These are phyloP conservation scores for Falciphora oryzae DNA, from an alignment of 2,329 filamentous ascomycete genomes.

Conservation along the genomic window DNA sequence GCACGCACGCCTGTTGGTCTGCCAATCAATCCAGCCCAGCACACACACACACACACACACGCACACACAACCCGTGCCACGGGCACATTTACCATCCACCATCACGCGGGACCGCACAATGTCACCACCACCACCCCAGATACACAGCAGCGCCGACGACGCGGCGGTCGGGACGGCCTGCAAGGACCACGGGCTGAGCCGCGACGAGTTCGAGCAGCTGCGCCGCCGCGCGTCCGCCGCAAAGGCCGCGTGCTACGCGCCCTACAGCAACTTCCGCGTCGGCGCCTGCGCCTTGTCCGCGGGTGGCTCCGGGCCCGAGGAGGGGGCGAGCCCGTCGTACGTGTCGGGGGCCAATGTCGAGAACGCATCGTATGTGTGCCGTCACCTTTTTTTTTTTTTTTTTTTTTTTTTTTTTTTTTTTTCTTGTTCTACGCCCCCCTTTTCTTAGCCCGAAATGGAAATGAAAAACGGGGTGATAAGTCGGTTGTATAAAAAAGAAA, in stretches of 20 bases:
- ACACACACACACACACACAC: not conserved
- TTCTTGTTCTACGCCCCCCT: too few species aligned
- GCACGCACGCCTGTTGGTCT: not conserved
- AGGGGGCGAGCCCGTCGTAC: conserved; percentile 33
- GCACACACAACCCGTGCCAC: too few species aligned
- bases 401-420: too few species aligned
- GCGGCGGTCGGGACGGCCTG: conserved; percentile 26
- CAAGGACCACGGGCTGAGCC: conserved; percentile 44
- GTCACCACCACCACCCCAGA: not conserved
- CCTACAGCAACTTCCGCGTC: conserved; percentile 88
- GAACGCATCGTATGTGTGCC: conserved; percentile 57
- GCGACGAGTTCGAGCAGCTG: conserved; percentile 59
- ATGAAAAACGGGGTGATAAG: too few species aligned
- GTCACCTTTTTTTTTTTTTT: too few species aligned
- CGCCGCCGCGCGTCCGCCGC: conserved; percentile 59
- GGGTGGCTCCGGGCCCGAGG: conserved; percentile 15
- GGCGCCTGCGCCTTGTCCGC: conserved; percentile 59
- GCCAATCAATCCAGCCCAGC: too few species aligned
- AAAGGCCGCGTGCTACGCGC: conserved; percentile 80
- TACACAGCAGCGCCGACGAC: conserved; percentile 15
- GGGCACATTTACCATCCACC: too few species aligned
- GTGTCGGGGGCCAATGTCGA: conserved; percentile 84
- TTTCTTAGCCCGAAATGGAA: too few species aligned
- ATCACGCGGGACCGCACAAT: not conserved
- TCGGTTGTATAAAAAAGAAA: too few species aligned